phyloP scores from a whole-genome alignment of 805 yeast species.

The Saccharomycopsis oosterbeekiorum region DNA sequence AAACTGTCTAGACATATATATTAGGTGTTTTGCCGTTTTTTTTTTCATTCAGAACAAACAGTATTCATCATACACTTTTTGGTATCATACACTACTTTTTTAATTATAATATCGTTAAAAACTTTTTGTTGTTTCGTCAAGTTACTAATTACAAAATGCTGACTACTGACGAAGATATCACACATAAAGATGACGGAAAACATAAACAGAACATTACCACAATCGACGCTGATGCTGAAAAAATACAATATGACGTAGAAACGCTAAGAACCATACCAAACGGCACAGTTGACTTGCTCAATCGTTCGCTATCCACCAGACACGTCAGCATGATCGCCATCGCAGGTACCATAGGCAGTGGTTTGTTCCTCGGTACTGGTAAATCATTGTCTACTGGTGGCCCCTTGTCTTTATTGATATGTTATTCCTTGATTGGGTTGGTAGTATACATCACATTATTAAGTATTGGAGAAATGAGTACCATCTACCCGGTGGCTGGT shows the following conservation, averaged over 20 bases:
- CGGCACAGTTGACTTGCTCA: background rate
- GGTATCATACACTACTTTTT: no score
- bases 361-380: conserved; percentile 48
- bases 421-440: conserved; percentile 39
- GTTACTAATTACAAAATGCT: background rate
- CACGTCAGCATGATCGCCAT: conserved; percentile 57
- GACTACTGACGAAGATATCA: background rate
- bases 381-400: conserved; percentile 41
- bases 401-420: conserved; percentile 42
- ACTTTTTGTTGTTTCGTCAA: background rate
- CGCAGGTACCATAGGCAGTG: conserved; percentile 50
- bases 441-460: conserved; percentile 47
- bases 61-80: no score
- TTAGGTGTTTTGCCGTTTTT: no score
- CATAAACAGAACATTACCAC: background rate
- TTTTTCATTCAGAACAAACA: no score
- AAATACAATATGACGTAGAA: background rate
- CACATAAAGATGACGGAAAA: background rate
- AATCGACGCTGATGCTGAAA: background rate
- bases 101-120: no score
- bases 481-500: conserved; percentile 54
- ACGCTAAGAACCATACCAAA: background rate
- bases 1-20: background rate
- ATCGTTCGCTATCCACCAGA: conserved; percentile 22
- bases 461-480: conserved; percentile 74